Percentiles rank a stretch among this genome's conserved stretches.
Conservation (phyloP, 1,139 yeast species). For the Saccharomyces hybrid region DNA sequence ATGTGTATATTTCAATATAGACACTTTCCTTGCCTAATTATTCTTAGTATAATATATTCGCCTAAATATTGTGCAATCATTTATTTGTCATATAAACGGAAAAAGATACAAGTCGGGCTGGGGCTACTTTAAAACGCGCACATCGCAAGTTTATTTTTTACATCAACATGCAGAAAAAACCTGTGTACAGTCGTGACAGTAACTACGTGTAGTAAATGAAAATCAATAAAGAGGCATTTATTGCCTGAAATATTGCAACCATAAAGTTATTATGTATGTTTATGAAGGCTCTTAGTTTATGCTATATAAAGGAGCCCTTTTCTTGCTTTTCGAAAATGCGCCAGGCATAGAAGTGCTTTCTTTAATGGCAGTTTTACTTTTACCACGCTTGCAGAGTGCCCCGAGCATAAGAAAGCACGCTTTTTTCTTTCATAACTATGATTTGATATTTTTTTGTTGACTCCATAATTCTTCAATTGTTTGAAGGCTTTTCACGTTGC, state of each 20-base stretch:
- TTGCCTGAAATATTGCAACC: not conserved
- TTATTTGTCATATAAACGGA: not conserved
- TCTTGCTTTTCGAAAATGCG: not conserved
- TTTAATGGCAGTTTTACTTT: not conserved
- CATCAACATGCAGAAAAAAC: not conserved
- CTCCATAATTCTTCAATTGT: constrained; percentile 8
- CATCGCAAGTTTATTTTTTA: not conserved
- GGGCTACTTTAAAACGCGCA: not conserved
- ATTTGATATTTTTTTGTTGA: not conserved
- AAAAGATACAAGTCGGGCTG: not conserved
- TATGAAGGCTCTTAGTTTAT: not conserved
- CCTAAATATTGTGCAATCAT: not conserved
- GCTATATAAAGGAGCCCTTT: not conserved
- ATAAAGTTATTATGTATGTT: not conserved
- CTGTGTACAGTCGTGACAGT: not conserved
- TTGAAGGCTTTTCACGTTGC: constrained; percentile 19
- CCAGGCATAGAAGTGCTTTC: not conserved
- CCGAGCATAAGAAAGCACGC: not conserved
- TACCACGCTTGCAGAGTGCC: not conserved
- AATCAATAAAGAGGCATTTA: not conserved
- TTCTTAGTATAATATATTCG: not conserved
- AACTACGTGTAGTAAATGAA: no score
- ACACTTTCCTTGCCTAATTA: not conserved
- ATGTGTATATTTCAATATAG: constrained; percentile 8
- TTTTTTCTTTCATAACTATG: not conserved